Evolutionary conservation across 441 rosid species (phyloP).

Genomic region (Lepidium campestre): DNA sequence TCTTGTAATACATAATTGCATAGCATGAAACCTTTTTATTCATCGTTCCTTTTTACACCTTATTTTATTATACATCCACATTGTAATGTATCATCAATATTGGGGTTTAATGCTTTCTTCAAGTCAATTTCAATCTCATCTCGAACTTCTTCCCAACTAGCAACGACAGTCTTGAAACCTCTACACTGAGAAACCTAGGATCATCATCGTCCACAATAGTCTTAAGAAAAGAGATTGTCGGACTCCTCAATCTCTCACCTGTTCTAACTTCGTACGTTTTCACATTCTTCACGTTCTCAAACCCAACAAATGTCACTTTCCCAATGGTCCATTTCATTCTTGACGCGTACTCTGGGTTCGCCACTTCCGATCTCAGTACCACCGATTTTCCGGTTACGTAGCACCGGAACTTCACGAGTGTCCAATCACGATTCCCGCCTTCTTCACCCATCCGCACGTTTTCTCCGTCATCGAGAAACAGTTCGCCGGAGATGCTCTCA

Average conservation of each 20-base stretch:
- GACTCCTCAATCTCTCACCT: conserved; percentile 2
- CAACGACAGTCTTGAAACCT: conserved; percentile 26
- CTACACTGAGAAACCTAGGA: conserved; percentile 26
- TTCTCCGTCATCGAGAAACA: conserved; percentile 73
- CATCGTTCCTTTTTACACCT: not conserved
- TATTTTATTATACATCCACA: conserved; percentile 8
- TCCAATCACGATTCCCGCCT: conserved; percentile 46
- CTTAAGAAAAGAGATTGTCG: conserved; percentile 14
- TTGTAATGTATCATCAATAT: not conserved
- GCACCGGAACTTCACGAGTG: conserved; percentile 39
- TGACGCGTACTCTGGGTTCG: conserved; percentile 47
- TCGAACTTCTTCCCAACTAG: conserved; percentile 35
- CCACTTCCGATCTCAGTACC: conserved; percentile 38
- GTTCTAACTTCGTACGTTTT: conserved; percentile 20
- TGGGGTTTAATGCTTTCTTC: not conserved
- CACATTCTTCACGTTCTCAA: conserved; percentile 26
- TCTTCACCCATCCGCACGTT: conserved; percentile 42
- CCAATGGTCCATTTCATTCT: conserved; percentile 44
- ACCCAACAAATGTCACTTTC: conserved; percentile 52
- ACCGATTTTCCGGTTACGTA: conserved; percentile 17
- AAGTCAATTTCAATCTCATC: conserved; percentile 28
- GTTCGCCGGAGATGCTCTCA: conserved; percentile 41
- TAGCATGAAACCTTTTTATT: not conserved
- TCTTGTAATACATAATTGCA: too few species aligned
- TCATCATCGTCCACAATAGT: conserved; percentile 7